Base-by-base conservation (phyloP, 176 grass and related monocot genomes). In the Oryza rufipogon region DNA sequence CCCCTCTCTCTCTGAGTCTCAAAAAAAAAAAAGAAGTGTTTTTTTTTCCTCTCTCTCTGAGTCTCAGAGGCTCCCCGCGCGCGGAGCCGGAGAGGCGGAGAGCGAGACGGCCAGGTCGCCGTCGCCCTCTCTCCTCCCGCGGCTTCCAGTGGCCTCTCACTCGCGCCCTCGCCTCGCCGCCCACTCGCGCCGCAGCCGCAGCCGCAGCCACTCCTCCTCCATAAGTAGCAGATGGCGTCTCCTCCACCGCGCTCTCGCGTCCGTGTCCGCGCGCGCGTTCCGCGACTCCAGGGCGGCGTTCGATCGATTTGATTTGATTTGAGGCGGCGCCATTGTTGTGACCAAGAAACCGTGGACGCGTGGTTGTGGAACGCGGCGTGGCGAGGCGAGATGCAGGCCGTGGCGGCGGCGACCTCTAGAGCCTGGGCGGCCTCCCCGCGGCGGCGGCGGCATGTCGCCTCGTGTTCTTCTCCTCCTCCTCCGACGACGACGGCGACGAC, bases 361-460 rank as follows among this genome's bases (percentile, higher is more conserved):
- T 1, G 20, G 56, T 22, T 22, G 56, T 3, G 19, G 56, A 2
- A 22, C 17, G 58, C 17, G 2, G 58, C 46, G 63, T 61, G 61
- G 61, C 74, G 69, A 83, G 61, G 61, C 74, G 69, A 83, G 88
- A 90, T 90, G 88, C 80, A 87, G 74, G 74, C 61, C 84, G 83
- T 79, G 74, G 74, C 75, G 74, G 74, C 75, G 73, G 70, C 70
- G 22, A 19, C 77, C 19, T 73, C 30, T 30, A 30, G 30, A 30
- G 30, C 30, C 30, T 30, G 30, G 30, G 2, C 30, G 30, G 30
- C 30, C 30, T 30, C 30, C 30, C 30, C 30, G 30, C 30, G 30
- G 30, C 30, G 36, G 46, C 46, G 58, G 83, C 83, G 68, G 45
- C 56, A 73, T 12, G 56, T 77, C 67, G 68, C 83, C 13, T 38